Conservation (phyloP, 2,329 filamentous ascomycete genomes). For the Thermomyces lanuginosus region DNA sequence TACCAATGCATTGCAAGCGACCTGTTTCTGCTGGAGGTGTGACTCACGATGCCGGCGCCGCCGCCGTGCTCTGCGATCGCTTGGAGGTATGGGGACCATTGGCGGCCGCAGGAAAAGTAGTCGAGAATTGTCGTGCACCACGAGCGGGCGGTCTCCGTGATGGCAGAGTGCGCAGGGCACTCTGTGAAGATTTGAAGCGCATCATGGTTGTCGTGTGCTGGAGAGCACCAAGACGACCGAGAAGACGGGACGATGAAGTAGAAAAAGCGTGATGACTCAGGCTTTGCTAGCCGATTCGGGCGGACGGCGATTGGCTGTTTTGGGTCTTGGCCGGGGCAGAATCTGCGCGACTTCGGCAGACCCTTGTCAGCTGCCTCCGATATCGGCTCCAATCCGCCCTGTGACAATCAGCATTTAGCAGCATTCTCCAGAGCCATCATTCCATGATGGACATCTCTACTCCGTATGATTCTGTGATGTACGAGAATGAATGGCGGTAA, state of each 20-base stretch:
- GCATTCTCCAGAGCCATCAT: no score
- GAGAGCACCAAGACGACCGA: constrained; percentile 14
- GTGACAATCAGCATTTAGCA: no score
- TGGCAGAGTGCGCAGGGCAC: constrained; percentile 32
- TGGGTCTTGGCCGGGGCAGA: no score
- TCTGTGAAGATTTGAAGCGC: constrained; percentile 34
- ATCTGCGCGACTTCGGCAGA: no score
- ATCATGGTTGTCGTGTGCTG: constrained; percentile 29
- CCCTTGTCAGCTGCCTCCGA: no score
- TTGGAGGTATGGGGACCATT: constrained; percentile 29
- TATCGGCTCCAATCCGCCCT: no score
- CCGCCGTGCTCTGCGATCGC: constrained; percentile 32
- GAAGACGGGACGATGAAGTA: constrained; percentile 7
- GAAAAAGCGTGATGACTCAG: constrained; percentile 3
- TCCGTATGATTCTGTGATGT: no score
- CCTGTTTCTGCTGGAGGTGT: constrained; percentile 1
- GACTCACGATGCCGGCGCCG: constrained; percentile 40
- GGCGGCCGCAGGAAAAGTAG: constrained; percentile 28
- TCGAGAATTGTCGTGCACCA: constrained; percentile 27
- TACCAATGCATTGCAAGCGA: constrained; percentile 1
- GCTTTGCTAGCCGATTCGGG: background rate
- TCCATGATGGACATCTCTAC: no score
- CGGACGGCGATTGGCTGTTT: background rate
- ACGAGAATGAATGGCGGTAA: no score
- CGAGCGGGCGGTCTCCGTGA: constrained; percentile 25